Conservation (phyloP, 2,329 filamentous ascomycete genomes). For the Colletotrichum liriopes region DNA sequence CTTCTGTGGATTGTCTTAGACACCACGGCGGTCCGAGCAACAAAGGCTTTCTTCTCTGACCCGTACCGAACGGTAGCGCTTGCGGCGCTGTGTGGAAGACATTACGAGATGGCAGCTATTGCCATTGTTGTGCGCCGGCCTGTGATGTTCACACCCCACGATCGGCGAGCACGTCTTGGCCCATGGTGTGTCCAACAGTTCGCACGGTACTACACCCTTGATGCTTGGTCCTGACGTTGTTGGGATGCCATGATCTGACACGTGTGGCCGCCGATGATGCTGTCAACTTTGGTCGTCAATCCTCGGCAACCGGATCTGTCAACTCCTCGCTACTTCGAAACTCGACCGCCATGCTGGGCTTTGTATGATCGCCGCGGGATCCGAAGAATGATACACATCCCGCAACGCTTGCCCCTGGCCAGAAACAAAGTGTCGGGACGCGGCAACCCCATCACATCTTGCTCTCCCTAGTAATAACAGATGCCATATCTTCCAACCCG, state of each 20-base stretch:
- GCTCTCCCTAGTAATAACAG: background rate
- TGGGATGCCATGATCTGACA: slow-evolving; percentile 7
- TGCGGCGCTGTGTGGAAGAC: slow-evolving; percentile 13
- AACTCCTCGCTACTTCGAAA: slow-evolving; percentile 14
- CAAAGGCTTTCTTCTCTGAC: slow-evolving; percentile 31
- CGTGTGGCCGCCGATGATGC: slow-evolving; percentile 16
- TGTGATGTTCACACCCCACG: slow-evolving; percentile 19
- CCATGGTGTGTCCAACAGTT: slow-evolving; percentile 2
- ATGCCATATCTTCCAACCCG: slow-evolving; percentile 15
- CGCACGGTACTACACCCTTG: background rate
- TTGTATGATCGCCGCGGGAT: slow-evolving; percentile 39
- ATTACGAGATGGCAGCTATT: background rate
- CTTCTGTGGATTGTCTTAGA: slow-evolving; percentile 17
- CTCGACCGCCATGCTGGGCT: slow-evolving; percentile 15
- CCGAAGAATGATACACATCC: slow-evolving; percentile 37
- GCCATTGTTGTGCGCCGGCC: background rate
- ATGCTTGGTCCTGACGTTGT: background rate
- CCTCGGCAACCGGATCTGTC: slow-evolving; percentile 17
- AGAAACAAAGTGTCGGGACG: slow-evolving; percentile 26
- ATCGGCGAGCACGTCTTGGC: slow-evolving; percentile 13
- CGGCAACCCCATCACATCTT: slow-evolving; percentile 20
- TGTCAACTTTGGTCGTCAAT: slow-evolving; percentile 5
- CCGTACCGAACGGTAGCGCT: slow-evolving; percentile 23
- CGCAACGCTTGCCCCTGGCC: slow-evolving; percentile 27
- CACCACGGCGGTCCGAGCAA: slow-evolving; percentile 15